Evolutionary conservation across 768 basidiomycete genomes (phyloP).

Genomic region (Calocybe cyanea): DNA sequence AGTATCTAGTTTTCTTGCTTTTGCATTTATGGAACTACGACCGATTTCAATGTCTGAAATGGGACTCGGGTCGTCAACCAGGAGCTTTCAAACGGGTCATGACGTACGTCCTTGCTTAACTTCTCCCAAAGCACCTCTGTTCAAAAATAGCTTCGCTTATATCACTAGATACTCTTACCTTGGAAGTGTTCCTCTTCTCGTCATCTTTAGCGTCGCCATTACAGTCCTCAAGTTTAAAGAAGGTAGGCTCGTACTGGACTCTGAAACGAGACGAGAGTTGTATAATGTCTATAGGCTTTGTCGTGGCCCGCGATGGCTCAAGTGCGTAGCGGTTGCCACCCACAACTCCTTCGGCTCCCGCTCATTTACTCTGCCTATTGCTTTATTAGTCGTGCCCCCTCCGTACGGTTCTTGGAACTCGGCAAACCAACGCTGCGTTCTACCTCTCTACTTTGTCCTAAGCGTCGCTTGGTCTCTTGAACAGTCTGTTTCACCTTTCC

Average conservation of each 20-base stretch:
- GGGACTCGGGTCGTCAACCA: conserved; percentile 73
- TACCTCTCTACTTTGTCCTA: conserved; percentile 69
- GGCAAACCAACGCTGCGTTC: conserved; percentile 46
- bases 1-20: conserved; percentile 69
- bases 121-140: neutral
- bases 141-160: too few species aligned
- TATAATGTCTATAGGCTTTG: conserved; percentile 39
- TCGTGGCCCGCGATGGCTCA: conserved; percentile 27
- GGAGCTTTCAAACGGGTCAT: conserved; percentile 87
- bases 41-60: conserved; percentile 67
- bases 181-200: conserved; percentile 61
- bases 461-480: conserved; percentile 77
- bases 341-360: neutral
- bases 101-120: conserved; percentile 53
- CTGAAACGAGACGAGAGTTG: too few species aligned
- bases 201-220: conserved; percentile 60
- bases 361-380: neutral
- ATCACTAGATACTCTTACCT: conserved; percentile 71
- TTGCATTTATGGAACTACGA: conserved; percentile 82
- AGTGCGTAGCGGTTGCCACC: conserved; percentile 21
- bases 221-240: conserved; percentile 68
- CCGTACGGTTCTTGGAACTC: conserved; percentile 52
- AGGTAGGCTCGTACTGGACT: too few species aligned
- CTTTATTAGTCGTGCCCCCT: conserved; percentile 47
- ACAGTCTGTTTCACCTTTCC: conserved; percentile 43